Percentiles rank a stretch among this genome's conserved stretches.
phyloP scores from a whole-genome alignment of 768 basidiomycete genomes.

The Boletus rufocinnamomeus region DNA sequence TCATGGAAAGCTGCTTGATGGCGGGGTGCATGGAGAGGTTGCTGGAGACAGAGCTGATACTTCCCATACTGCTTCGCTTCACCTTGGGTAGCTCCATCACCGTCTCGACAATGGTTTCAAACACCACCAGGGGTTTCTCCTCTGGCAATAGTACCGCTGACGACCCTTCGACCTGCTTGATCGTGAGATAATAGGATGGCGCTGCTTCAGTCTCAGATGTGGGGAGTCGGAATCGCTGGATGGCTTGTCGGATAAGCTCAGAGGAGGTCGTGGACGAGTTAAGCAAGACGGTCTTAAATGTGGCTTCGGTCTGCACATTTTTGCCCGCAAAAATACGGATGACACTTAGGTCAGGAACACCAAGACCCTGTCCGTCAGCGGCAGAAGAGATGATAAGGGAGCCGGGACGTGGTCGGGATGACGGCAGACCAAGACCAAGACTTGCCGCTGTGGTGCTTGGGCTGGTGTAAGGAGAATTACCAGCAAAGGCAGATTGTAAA shows the following conservation, averaged over 20 bases:
- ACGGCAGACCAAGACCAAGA: slow-evolving; percentile 49
- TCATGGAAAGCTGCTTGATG: slow-evolving; percentile 92
- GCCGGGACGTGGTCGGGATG: slow-evolving; percentile 67
- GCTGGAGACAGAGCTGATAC: slow-evolving; percentile 90
- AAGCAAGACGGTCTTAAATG: slow-evolving; percentile 96
- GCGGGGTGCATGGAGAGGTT: slow-evolving; percentile 95
- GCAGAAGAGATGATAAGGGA: slow-evolving; percentile 70
- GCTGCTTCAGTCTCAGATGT: slow-evolving; percentile 55
- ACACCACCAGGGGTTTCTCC: slow-evolving; percentile 86
- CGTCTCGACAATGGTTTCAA: slow-evolving; percentile 81
- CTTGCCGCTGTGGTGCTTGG: slow-evolving; percentile 44
- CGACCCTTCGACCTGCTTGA: slow-evolving; percentile 90
- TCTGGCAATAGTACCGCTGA: slow-evolving; percentile 69
- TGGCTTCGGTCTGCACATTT: slow-evolving; percentile 88
- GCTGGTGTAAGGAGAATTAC: slow-evolving; percentile 42
- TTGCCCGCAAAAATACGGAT: slow-evolving; percentile 95
- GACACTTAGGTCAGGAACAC: slow-evolving; percentile 85
- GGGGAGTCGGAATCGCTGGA: slow-evolving; percentile 89
- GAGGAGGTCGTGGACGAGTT: slow-evolving; percentile 81
- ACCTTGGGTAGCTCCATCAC: slow-evolving; percentile 84
- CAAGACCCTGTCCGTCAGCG: slow-evolving; percentile 59
- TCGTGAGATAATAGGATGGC: slow-evolving; percentile 78
- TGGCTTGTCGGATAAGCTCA: slow-evolving; percentile 88
- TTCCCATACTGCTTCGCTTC: slow-evolving; percentile 90
- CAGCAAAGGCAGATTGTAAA: slow-evolving; percentile 68